A percentile compares a stretch with the other conserved stretches of the same genome.
Conservation (phyloP, 176 grass and related monocot species). For the Musa troglodytarum region DNA sequence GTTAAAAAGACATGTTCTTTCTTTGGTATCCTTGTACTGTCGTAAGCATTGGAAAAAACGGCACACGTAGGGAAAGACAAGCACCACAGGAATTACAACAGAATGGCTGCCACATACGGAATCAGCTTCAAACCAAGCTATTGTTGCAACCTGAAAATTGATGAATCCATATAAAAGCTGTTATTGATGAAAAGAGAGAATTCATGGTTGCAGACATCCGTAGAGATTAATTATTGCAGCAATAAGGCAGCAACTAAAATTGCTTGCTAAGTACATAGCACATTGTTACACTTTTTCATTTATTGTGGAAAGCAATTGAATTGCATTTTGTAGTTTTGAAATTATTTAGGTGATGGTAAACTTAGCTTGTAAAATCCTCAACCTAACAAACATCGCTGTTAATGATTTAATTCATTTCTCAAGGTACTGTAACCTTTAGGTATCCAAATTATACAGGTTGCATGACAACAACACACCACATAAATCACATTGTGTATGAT, state of each 20-base stretch:
- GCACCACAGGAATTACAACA: constrained; percentile 82
- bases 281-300: not conserved
- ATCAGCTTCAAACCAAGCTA: constrained; percentile 99
- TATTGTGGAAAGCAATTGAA: not conserved
- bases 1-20: constrained; percentile 79
- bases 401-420: not conserved
- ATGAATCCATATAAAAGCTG: constrained; percentile 5
- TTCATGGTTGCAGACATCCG: not conserved
- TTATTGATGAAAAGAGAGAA: not conserved
- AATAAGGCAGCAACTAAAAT: not conserved
- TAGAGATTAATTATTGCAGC: not conserved
- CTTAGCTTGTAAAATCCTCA: not conserved
- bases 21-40: constrained; percentile 94
- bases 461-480: not conserved
- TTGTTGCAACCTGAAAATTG: constrained; percentile 75
- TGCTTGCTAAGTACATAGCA: not conserved
- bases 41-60: constrained; percentile 95
- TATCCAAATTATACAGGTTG: not conserved
- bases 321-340: no score
- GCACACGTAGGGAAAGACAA: constrained; percentile 85
- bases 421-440: not conserved
- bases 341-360: not conserved
- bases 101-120: constrained; percentile 97
- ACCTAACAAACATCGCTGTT: not conserved
- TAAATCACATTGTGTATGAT: not conserved